Percentiles rank a stretch among this genome's conserved stretches.
phyloP scores from a whole-genome alignment of 345 rosid genomes.

The Brassica juncea region DNA sequence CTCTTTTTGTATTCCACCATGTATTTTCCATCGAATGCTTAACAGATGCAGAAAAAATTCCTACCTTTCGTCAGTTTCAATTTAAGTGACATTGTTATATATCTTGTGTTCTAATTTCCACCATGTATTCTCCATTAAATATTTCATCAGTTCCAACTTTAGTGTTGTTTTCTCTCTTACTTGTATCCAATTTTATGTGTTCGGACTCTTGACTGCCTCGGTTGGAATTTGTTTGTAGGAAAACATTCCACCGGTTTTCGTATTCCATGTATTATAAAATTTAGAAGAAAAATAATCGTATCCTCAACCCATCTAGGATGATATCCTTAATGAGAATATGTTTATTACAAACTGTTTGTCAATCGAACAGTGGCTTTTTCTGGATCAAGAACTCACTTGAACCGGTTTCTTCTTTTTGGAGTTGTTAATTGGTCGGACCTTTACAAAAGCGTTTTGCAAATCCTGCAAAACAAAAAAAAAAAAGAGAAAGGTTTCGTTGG shows the following conservation, averaged over 20 bases:
- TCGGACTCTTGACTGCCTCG: too few relatives aligned
- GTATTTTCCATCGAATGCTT: background rate
- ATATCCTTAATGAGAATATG: background rate
- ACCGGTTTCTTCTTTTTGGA: constrained; percentile 35
- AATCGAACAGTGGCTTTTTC: background rate
- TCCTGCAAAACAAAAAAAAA: constrained; percentile 30
- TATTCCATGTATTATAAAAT: background rate
- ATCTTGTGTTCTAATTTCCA: too few relatives aligned
- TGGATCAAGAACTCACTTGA: constrained; percentile 25
- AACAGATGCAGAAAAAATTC: background rate
- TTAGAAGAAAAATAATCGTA: background rate
- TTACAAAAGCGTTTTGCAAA: constrained; percentile 37
- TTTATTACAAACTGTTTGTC: background rate
- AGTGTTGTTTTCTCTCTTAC: too few relatives aligned
- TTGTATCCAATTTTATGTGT: too few relatives aligned
- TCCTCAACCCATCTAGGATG: background rate
- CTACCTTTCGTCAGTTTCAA: too few relatives aligned
- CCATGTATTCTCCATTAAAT: too few relatives aligned
- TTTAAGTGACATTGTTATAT: too few relatives aligned
- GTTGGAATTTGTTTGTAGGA: too few relatives aligned
- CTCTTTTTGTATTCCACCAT: background rate
- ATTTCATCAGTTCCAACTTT: too few relatives aligned
- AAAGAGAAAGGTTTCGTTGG: background rate
- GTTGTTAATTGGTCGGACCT: constrained; percentile 42
- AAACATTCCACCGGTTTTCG: background rate